Evolutionary conservation across 1,139 yeast species (phyloP), one percentile per base, ranked within the genome.

Genomic region (Geotrichum fermentans): DNA sequence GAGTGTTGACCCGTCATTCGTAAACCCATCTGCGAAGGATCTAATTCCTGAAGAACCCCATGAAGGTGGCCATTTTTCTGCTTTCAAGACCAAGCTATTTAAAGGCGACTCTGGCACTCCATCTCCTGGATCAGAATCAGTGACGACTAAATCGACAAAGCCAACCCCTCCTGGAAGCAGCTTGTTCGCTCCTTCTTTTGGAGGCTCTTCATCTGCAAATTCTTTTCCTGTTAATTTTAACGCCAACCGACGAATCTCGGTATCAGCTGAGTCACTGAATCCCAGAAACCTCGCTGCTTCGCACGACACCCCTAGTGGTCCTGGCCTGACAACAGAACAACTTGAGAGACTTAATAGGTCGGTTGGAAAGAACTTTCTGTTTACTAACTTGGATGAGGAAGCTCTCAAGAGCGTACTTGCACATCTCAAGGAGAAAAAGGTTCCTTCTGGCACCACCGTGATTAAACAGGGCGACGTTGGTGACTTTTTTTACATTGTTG

Each of bases 391-490:
- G 60, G 86, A 80, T 61, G 76, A 75, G 42, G 86, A 80, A 56
- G 78, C 95, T 5, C 75, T 86, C 60, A 79, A 77, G 56, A 80
- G 92, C 13, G 94, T 92, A 37, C 78, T 92, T 49, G 78, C 80
- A 58, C 95, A 97, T 17, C 74, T 92, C 56, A 79, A 83, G 58
- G 92, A 85, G 63, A 85, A 84, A 61, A 68, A 70, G 46, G 79
- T 82, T 46, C 61, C 75, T 4, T 73, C 77, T 50, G 85, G 80
- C 50, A 71, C 79, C 10, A 81, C 79, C 57, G 83, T 92, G 55
- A 90, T 92, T 62, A 79, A 73, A 58, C 97, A 92, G 69, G 98
- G 98, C 49, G 97, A 89, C 63, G 96, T 87, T 65, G 98, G 98
- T 58, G 97, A 92, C 68, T 92, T 73, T 67, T 89, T 92, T 66